These are phyloP conservation scores for Ophiocordyceps sinensis DNA, from an alignment of 2,329 filamentous ascomycete genomes.

Conservation along the genomic window DNA sequence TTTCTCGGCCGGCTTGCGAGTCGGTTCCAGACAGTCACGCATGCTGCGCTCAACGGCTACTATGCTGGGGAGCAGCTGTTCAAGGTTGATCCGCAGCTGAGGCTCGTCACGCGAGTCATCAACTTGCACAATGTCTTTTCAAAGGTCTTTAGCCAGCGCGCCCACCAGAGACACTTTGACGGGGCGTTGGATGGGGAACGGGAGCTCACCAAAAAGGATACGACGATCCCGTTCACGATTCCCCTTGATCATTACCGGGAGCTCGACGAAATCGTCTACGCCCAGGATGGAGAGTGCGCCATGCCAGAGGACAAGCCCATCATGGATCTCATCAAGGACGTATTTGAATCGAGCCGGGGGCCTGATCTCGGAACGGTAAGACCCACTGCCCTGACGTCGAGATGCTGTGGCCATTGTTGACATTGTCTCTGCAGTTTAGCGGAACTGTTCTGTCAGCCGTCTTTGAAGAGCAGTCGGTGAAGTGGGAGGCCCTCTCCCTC, in stretches of 20 bases:
- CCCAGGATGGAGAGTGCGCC: not conserved
- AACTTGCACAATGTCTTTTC: slow-evolving; percentile 23
- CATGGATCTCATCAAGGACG: slow-evolving; percentile 11
- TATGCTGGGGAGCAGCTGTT: slow-evolving; percentile 20
- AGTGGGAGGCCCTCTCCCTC: slow-evolving; percentile 33
- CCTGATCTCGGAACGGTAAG: slow-evolving; percentile 3
- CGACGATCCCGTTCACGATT: not conserved
- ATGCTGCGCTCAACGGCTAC: slow-evolving; percentile 18
- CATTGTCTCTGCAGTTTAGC: slow-evolving; percentile 15
- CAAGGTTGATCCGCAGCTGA: slow-evolving; percentile 8
- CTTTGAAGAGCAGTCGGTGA: slow-evolving; percentile 38
- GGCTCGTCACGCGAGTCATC: slow-evolving; percentile 23
- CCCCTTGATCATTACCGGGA: slow-evolving; percentile 1
- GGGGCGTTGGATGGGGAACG: not conserved
- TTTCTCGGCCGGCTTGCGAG: slow-evolving; percentile 20
- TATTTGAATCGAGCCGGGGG: slow-evolving; percentile 1
- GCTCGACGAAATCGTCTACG: slow-evolving; percentile 1
- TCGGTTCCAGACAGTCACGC: slow-evolving; percentile 12
- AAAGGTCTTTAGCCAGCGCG: slow-evolving; percentile 10
- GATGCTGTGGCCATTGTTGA: not conserved
- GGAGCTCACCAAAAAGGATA: not conserved
- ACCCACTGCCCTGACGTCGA: not conserved
- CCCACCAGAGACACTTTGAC: slow-evolving; percentile 6
- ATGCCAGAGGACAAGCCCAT: not conserved
- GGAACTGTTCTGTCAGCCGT: slow-evolving; percentile 24